Evolutionary conservation across 495 filamentous ascomycete species (phyloP).

Genomic region (Darksidea phi): DNA sequence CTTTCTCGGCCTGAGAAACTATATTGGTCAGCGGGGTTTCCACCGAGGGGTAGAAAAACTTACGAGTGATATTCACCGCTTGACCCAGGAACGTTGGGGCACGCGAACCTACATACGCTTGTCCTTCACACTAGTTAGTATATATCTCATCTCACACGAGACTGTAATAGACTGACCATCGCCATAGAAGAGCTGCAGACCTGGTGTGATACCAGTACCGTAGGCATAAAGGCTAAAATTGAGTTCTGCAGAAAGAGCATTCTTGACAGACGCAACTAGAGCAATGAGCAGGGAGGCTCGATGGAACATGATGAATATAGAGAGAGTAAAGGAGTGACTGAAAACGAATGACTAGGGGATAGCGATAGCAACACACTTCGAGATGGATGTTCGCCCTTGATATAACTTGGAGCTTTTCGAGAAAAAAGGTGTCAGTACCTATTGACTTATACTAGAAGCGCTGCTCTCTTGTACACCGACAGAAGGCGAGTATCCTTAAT

Average conservation of each 20-base stretch:
- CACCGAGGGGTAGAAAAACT: not conserved
- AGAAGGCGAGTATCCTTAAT: too few species aligned
- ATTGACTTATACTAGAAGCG: too few species aligned
- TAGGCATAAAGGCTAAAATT: conserved; percentile 23
- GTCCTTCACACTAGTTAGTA: conserved; percentile 10
- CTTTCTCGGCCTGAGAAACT: conserved; percentile 12
- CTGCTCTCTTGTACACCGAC: too few species aligned
- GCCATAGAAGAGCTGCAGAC: conserved; percentile 24
- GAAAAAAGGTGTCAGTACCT: too few species aligned
- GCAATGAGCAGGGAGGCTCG: not conserved
- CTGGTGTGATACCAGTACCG: conserved; percentile 7
- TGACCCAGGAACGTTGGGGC: conserved; percentile 16
- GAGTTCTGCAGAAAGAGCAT: not conserved
- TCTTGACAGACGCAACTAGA: not conserved
- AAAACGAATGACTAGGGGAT: too few species aligned
- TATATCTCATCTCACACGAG: not conserved
- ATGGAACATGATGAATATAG: conserved; percentile 3
- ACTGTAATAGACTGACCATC: conserved; percentile 4
- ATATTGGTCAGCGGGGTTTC: not conserved
- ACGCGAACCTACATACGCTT: conserved; percentile 16
- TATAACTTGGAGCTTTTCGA: too few species aligned
- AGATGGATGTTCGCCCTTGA: conserved; percentile 7
- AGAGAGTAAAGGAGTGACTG: not conserved
- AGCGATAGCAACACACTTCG: not conserved
- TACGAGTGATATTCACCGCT: conserved; percentile 22